Conservation (phyloP, 768 basidiomycete genomes). For the Lepiota venenata region DNA sequence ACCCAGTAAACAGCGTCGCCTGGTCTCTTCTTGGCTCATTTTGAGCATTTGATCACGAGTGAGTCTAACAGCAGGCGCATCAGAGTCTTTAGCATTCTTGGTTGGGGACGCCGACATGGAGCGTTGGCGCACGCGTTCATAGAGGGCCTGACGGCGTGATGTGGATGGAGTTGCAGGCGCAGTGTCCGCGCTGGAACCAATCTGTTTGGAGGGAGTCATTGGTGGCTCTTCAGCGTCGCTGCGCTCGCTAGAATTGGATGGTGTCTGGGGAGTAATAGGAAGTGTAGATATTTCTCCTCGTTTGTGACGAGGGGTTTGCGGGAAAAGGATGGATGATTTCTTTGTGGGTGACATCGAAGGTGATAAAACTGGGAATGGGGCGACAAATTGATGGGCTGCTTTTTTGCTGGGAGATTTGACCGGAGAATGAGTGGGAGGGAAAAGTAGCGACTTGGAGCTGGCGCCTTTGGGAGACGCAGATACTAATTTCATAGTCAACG, state of each 20-base stretch:
- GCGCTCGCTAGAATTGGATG: constrained; percentile 33
- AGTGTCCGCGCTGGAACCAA: constrained; percentile 49
- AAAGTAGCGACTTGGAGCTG: not conserved
- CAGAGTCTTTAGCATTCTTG: constrained; percentile 41
- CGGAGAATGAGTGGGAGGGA: constrained; percentile 27
- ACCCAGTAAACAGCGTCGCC: constrained; percentile 72
- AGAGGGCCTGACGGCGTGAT: constrained; percentile 75
- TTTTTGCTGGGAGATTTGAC: constrained; percentile 38
- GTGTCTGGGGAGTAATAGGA: constrained; percentile 39
- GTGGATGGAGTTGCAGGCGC: constrained; percentile 68
- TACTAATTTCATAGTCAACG: constrained; percentile 66
- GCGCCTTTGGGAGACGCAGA: constrained; percentile 70
- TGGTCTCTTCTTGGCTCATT: constrained; percentile 74
- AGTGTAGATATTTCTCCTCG: constrained; percentile 34
- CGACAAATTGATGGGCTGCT: constrained; percentile 32
- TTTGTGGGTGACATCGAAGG: constrained; percentile 43
- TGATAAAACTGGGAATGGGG: constrained; percentile 49
- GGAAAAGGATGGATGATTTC: constrained; percentile 49
- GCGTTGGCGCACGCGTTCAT: constrained; percentile 74
- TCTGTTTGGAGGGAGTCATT: constrained; percentile 65
- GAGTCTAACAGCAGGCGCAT: constrained; percentile 41
- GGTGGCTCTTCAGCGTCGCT: constrained; percentile 34
- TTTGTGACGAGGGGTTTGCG: constrained; percentile 63
- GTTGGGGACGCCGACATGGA: constrained; percentile 68
- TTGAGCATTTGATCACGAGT: constrained; percentile 67